A percentile compares a stretch with the other conserved stretches of the same genome.
Evolutionary conservation across 306 rosid species (phyloP).

Genomic region (Dryas octopetala): DNA sequence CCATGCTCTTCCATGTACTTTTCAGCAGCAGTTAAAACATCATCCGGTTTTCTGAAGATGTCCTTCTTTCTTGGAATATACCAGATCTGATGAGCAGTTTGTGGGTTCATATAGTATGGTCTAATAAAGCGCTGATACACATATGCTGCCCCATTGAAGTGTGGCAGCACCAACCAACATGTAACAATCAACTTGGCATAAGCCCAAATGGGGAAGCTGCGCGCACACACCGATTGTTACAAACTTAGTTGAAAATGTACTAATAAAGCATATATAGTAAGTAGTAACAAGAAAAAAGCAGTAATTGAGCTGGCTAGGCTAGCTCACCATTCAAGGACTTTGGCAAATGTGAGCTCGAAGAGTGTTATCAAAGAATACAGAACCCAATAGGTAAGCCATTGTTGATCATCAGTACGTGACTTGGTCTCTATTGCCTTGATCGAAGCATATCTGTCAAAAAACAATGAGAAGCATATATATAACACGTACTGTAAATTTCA

Average conservation of each 20-base stretch:
- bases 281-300: too few species aligned
- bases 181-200: conserved; percentile 73
- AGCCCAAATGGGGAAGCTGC: conserved; percentile 81
- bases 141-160: conserved; percentile 86
- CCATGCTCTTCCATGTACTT: conserved; percentile 74
- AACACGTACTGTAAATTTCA: neutral
- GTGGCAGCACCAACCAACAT: conserved; percentile 94
- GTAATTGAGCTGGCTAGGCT: too few species aligned
- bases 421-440: conserved; percentile 82
- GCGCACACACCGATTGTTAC: too few species aligned
- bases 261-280: too few species aligned
- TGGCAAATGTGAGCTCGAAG: conserved; percentile 91
- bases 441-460: conserved; percentile 61
- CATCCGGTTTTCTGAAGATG: conserved; percentile 63
- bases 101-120: conserved; percentile 85
- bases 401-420: conserved; percentile 74
- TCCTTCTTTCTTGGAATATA: conserved; percentile 67
- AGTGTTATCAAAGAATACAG: conserved; percentile 82
- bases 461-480: neutral
- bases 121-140: conserved; percentile 72
- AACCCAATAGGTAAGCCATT: conserved; percentile 99
- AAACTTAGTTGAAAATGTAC: too few species aligned
- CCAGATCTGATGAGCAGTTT: conserved; percentile 59
- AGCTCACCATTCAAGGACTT: conserved; percentile 69
- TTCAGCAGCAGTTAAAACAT: conserved; percentile 78